Conservation (phyloP, 768 basidiomycete genomes). For the Imleria badia region DNA sequence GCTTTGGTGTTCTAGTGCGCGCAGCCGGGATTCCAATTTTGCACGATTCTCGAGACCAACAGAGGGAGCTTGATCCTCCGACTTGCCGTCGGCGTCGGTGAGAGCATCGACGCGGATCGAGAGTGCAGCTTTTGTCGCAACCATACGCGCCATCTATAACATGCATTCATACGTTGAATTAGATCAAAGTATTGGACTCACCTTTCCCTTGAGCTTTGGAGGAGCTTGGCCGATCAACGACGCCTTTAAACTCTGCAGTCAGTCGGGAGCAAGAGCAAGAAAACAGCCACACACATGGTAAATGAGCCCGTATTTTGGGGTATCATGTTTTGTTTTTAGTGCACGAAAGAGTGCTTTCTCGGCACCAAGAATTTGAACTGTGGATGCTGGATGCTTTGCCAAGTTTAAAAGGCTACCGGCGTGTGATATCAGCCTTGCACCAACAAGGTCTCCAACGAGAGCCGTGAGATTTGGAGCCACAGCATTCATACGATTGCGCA, state of each 20-base stretch:
- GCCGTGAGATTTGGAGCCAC: constrained; percentile 96
- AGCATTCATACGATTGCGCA: constrained; percentile 96
- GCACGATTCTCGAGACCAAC: constrained; percentile 92
- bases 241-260: constrained; percentile 48
- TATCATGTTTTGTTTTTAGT: constrained; percentile 86
- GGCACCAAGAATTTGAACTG: constrained; percentile 74
- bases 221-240: constrained; percentile 97
- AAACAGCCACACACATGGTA: constrained; percentile 70
- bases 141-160: constrained; percentile 95
- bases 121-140: constrained; percentile 95
- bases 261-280: neutral
- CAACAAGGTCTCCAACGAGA: constrained; percentile 75
- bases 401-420: constrained; percentile 69
- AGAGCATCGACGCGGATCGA: constrained; percentile 98
- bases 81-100: constrained; percentile 88
- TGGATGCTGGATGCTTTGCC: constrained; percentile 77
- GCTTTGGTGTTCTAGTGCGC: constrained; percentile 80
- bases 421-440: constrained; percentile 72
- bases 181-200: constrained; percentile 26
- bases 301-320: constrained; percentile 98
- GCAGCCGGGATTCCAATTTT: constrained; percentile 92
- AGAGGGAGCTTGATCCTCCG: constrained; percentile 74
- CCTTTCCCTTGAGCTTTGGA: constrained; percentile 97
- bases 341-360: constrained; percentile 79
- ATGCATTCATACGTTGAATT: neutral